Base-by-base conservation (phyloP, 148 eudicot genomes). In the Rheum nobile region DNA sequence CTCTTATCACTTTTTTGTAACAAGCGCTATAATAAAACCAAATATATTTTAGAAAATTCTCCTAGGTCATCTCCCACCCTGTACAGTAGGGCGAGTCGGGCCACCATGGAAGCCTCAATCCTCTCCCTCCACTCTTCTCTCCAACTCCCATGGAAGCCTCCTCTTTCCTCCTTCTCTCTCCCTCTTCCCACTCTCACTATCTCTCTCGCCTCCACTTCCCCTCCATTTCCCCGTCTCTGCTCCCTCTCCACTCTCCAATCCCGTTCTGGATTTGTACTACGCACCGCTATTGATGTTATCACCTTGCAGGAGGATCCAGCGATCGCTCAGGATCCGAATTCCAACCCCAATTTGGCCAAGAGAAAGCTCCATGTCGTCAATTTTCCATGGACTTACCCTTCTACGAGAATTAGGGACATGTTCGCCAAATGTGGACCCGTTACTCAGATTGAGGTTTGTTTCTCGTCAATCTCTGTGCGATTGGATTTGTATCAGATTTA, bases 371-470 rank as follows among this genome's bases (percentile, higher is more conserved):
- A 83, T 76, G 91, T 90, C 69, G 80, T 83, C 9, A 87, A 90
- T 82, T 83, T 93, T 79, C 96, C 96, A 0, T 90, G 88, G 90
- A 81, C 90, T 70, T 77, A 75, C 26, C 74, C 90, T 74, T 82
- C 87, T 77, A 83, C 76, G 32, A 96, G 89, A 43, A 80, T 93
- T 71, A 93, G 86, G 84, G 85, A 77, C 10, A 39, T 82, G 13
- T 90, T 93, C 38, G 88, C 85, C 75, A 84, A 86, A 75, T 90
- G 89, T 82, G 98, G 98, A 8, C 77, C 84, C 77, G 92, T 93
- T 37, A 52, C 67, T 24, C 92, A 86, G 74, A 82, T 86, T 76
- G 98, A 93, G 96, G 98, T 93, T 74, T 34, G n/a, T n/a, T n/a
- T n/a, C n/a, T n/a, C n/a, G n/a, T n/a, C n/a, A n/a, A n/a, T n/a